These are phyloP conservation scores for Porogramme epimiltina DNA, from an alignment of 1,284 basidiomycete genomes.

Conservation along the genomic window DNA sequence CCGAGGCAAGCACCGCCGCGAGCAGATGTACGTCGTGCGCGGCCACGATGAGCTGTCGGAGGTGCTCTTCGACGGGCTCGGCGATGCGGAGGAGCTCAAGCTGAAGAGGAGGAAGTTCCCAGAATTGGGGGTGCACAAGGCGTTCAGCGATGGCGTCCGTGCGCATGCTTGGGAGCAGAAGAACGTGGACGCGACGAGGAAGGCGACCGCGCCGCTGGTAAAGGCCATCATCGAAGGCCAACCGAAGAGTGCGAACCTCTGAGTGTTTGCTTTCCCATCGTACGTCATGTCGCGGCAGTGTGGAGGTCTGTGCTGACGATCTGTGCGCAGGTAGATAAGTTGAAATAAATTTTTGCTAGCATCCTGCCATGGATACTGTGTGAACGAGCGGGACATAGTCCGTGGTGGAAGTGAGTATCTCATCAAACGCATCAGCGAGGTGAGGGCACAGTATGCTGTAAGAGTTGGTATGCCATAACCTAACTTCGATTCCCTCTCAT, in stretches of 20 bases:
- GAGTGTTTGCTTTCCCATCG: background rate
- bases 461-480: too few relatives aligned
- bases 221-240: constrained; percentile 43
- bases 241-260: constrained; percentile 9
- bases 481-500: too few relatives aligned
- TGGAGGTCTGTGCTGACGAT: too few relatives aligned
- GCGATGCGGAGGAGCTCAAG: constrained; percentile 51
- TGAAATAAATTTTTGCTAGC: too few relatives aligned
- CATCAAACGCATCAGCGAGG: too few relatives aligned
- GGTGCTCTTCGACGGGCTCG: constrained; percentile 57
- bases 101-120: constrained; percentile 46
- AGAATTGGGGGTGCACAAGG: constrained; percentile 31
- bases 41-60: constrained; percentile 35
- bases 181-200: constrained; percentile 75
- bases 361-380: too few relatives aligned
- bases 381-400: too few relatives aligned
- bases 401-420: too few relatives aligned
- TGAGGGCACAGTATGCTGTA: too few relatives aligned
- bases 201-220: constrained; percentile 79
- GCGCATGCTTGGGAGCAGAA: constrained; percentile 74
- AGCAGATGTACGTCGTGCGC: constrained; percentile 67
- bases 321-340: too few relatives aligned
- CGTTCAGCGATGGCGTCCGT: constrained; percentile 30
- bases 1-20: constrained; percentile 66
- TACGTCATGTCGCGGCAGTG: too few relatives aligned